Conservation (phyloP, 2,329 filamentous ascomycete species). For the Calonectria hawksworthii region DNA sequence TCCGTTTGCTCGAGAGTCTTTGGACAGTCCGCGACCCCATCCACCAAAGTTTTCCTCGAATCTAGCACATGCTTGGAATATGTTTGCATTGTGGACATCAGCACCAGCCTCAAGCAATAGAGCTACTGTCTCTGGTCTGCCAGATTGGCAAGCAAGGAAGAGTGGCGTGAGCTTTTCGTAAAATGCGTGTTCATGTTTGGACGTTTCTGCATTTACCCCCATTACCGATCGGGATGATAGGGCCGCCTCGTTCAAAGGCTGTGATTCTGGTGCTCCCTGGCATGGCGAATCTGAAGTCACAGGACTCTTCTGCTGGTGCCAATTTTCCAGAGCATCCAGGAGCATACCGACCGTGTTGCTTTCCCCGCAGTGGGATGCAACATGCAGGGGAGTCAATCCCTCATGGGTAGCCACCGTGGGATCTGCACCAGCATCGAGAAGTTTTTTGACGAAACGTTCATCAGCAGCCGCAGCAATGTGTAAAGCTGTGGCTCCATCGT, state of each 20-base stretch:
- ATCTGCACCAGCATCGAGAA: slow-evolving; percentile 56
- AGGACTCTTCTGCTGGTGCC: not conserved
- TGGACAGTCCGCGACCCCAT: not conserved
- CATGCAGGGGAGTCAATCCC: slow-evolving; percentile 55
- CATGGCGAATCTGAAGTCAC: not conserved
- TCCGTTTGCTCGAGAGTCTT: slow-evolving; percentile 19
- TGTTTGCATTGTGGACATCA: slow-evolving; percentile 4
- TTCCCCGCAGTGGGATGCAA: slow-evolving; percentile 52
- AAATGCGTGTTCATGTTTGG: not conserved
- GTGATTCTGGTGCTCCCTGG: not conserved
- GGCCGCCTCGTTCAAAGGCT: not conserved
- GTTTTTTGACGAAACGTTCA: slow-evolving; percentile 35
- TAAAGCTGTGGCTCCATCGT: slow-evolving; percentile 40
- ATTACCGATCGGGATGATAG: not conserved
- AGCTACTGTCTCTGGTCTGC: slow-evolving; percentile 42
- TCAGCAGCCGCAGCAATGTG: slow-evolving; percentile 42
- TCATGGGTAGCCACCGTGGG: slow-evolving; percentile 46
- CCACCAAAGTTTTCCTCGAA: slow-evolving; percentile 33
- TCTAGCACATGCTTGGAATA: slow-evolving; percentile 37
- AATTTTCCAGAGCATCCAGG: slow-evolving; percentile 27
- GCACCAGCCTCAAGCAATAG: slow-evolving; percentile 47
- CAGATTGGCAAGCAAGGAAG: slow-evolving; percentile 45
- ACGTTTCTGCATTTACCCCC: slow-evolving; percentile 10
- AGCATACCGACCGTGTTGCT: slow-evolving; percentile 52
- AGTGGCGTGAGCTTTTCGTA: slow-evolving; percentile 31